Conservation (phyloP, 768 basidiomycete species). For the Zangia roseola region DNA sequence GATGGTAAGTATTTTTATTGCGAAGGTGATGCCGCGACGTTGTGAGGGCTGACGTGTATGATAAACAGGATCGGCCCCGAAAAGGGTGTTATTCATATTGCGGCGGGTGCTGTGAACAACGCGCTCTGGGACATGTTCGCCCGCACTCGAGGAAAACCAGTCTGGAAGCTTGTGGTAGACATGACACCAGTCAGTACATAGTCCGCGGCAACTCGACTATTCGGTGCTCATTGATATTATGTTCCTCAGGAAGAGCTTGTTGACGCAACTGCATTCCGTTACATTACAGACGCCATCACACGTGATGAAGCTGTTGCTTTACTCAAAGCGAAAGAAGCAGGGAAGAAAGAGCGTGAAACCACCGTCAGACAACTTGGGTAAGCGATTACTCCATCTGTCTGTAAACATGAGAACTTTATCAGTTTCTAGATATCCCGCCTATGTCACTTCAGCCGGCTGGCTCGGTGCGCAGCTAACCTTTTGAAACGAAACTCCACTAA, state of each 20-base stretch:
- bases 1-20: slow-evolving; percentile 56
- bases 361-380: slow-evolving; percentile 71
- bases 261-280: slow-evolving; percentile 73
- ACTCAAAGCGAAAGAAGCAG: slow-evolving; percentile 72
- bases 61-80: slow-evolving; percentile 80
- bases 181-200: slow-evolving; percentile 64
- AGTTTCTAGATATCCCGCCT: slow-evolving; percentile 76
- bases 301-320: slow-evolving; percentile 84
- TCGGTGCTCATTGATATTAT: not conserved
- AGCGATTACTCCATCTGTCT: slow-evolving; percentile 9
- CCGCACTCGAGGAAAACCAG: slow-evolving; percentile 72
- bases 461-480: slow-evolving; percentile 46
- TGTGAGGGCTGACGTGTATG: not conserved
- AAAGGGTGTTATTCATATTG: slow-evolving; percentile 93
- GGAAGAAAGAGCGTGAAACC: slow-evolving; percentile 76
- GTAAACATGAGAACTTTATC: not conserved
- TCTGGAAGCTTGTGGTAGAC: slow-evolving; percentile 93
- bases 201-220: not conserved
- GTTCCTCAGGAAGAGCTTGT: slow-evolving; percentile 70
- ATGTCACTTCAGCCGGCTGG: slow-evolving; percentile 93
- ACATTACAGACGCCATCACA: slow-evolving; percentile 93
- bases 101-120: slow-evolving; percentile 85
- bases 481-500: slow-evolving; percentile 8
- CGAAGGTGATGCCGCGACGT: not conserved
- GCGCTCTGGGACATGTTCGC: slow-evolving; percentile 96